Evolutionary conservation across 352 stramenopile genomes (phyloP), one percentile per base, ranked within the genome.

Genomic region (Phytophthora syringae): DNA sequence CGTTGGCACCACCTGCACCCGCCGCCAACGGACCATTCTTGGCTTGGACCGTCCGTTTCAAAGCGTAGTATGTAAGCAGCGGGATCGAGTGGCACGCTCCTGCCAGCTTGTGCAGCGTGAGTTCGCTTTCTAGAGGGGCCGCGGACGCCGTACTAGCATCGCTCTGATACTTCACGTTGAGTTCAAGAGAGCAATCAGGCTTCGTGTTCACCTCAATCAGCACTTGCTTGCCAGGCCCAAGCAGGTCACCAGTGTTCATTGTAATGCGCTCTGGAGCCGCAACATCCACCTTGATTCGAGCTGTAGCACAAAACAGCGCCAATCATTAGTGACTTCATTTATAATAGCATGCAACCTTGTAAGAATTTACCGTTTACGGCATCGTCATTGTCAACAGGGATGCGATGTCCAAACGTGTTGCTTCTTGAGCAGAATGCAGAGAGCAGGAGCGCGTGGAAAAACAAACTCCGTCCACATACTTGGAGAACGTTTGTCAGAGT

Each of bases 381-480:
- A 27, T 89, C 74, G 12, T 93, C 85, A 11, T 77, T 88, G 54
- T 93, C 85, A 7, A 71, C 74, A 16, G 74, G 47, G 24, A 92
- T 82, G 2, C 80, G 76, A 25, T 80, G 79, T 4, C 88, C 88
- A 73, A 94, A 94, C 1, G 74, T 79, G 43, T 84, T 92, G 50
- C 76, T 89, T 62, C 76, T 83, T 10, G 80, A 88, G 50, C 71
- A 82, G 53, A 96, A 96, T 1, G 76, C 81, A 20, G 84, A 92
- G 5, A 94, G 67, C 20, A 96, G 53, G 9, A 94, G 67, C 20
- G 86, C 89, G 52, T 96, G 86, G 70, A 96, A 96, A 45, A 94
- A 90, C n/a, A 96, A 60, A 61, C 85, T 96, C 57, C 92, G 78
- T 2, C 86, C 86, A 51, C 82, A 92, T 34, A 96, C 83, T 68